phyloP scores from a whole-genome alignment of 306 rosid genomes.

The Prosopis cineraria region DNA sequence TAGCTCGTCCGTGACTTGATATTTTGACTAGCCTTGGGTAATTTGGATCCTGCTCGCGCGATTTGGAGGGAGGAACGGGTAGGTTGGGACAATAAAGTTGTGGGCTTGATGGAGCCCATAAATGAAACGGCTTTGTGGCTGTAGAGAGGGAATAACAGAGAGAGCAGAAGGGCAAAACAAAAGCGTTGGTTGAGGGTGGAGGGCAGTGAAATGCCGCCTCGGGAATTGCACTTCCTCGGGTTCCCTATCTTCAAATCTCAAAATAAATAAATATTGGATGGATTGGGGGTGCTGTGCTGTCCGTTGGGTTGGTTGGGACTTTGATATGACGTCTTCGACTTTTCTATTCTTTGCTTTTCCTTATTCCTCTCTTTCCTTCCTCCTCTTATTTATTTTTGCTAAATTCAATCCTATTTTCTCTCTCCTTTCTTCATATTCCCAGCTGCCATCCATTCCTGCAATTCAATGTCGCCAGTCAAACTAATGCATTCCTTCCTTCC shows the following conservation, averaged over 20 bases:
- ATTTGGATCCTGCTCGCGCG: no score
- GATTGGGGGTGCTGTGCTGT: constrained; percentile 28
- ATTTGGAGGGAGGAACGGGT: no score
- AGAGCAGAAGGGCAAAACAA: not conserved
- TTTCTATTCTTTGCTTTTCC: not conserved
- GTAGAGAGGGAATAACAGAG: not conserved
- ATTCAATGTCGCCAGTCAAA: not conserved
- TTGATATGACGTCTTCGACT: constrained; percentile 53
- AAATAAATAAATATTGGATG: not conserved
- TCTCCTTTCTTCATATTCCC: not conserved
- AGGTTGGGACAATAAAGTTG: no score
- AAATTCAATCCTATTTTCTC: not conserved
- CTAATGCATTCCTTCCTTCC: not conserved
- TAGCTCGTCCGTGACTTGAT: no score
- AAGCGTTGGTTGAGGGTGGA: no score
- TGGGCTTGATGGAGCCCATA: no score
- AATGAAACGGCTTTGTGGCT: no score
- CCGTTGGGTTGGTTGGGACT: constrained; percentile 41
- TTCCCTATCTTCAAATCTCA: not conserved
- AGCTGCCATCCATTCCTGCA: not conserved
- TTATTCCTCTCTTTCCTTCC: not conserved
- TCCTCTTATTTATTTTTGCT: not conserved
- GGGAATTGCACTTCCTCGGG: not conserved
- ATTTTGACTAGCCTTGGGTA: no score
- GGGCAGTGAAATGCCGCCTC: not conserved